A percentile compares a stretch with the other conserved stretches of the same genome.
phyloP scores from a whole-genome alignment of 441 rosid genomes.

The Biscutella auriculata region DNA sequence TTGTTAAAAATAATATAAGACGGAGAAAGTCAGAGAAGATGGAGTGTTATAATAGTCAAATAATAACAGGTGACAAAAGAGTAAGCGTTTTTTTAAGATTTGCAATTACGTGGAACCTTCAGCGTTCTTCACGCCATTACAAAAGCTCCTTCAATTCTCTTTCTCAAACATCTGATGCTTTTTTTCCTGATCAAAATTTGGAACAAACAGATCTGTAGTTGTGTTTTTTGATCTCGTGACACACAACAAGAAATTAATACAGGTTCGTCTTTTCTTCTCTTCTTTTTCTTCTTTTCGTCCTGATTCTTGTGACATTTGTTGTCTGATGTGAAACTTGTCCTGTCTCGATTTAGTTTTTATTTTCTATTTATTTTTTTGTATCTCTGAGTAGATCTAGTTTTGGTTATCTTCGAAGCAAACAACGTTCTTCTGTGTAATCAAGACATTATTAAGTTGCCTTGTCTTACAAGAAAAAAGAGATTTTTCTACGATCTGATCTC shows the following conservation, averaged over 20 bases:
- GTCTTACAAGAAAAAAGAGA: constrained; percentile 18
- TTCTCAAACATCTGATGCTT: constrained; percentile 2
- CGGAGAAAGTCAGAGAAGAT: constrained; percentile 12
- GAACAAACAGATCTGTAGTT: constrained; percentile 11
- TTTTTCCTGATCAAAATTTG: neutral
- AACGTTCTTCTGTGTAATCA: neutral
- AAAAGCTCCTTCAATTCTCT: constrained; percentile 9
- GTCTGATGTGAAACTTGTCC: constrained; percentile 14
- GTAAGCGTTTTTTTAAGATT: neutral
- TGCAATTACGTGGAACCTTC: constrained; percentile 19
- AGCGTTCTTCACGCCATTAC: constrained; percentile 20
- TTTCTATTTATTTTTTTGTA: neutral
- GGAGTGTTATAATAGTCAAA: constrained; percentile 1
- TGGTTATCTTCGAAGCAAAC: neutral
- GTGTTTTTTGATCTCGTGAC: constrained; percentile 17
- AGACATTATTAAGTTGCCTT: constrained; percentile 10
- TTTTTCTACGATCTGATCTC: constrained; percentile 8
- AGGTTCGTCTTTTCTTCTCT: constrained; percentile 13
- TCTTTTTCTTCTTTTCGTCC: neutral
- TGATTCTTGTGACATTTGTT: constrained; percentile 18
- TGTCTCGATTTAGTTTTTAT: neutral
- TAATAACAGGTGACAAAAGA: constrained; percentile 2
- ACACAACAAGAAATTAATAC: constrained; percentile 11
- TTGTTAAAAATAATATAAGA: too few species aligned
- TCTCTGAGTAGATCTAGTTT: constrained; percentile 9